Base-by-base conservation (phyloP, 148 eudicot species). In the Mesembryanthemum crystallinum region DNA sequence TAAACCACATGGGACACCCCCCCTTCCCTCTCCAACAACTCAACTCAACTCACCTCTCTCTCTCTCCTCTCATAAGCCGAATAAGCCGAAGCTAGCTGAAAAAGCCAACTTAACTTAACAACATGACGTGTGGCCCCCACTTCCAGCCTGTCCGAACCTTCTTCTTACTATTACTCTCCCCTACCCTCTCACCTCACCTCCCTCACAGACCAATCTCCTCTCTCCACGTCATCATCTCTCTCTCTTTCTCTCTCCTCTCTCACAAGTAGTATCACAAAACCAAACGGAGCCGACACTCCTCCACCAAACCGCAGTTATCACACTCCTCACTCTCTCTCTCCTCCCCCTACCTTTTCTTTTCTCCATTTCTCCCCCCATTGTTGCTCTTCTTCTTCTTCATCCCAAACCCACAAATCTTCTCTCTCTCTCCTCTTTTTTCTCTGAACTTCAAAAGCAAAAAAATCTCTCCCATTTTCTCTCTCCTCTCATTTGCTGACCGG, bases 301-400 rank as follows among this genome's bases (percentile, higher is more conserved):
- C 76, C 83, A 82, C 85, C 85, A 76, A 82, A 85, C 84, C 79
- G 72, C 75, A 76, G 83, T 83, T 83, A 83, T 62, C 67, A 25
- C 57, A n/a, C 59, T 52, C 24, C 18, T 67, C 64, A 14, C 68
- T 25, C 69, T 23, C 66, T 13, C 57, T n/a, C 74, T 64, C 79
- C 62, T 47, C 69, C 28, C 69, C 27, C 64, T 32, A 65, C 8
- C 61, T 43, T 11, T 43, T 11, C 13, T 15, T 30, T 64, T 30
- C 37, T 42, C 23, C 24, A 29, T 24, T 43, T 60, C 25, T n/a
- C 73, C 64, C 32, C 55, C 39, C 57, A 25, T 2, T 24, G n/a
- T n/a, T n/a, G n/a, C n/a, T n/a, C n/a, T n/a, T n/a, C n/a, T 47
- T 51, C 23, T 23, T 32, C 24, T 35, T 28, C 69, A 3, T n/a